These are phyloP conservation scores for Gregarina niphandrodes DNA, from an alignment of 169 alveolate species.

Conservation along the genomic window DNA sequence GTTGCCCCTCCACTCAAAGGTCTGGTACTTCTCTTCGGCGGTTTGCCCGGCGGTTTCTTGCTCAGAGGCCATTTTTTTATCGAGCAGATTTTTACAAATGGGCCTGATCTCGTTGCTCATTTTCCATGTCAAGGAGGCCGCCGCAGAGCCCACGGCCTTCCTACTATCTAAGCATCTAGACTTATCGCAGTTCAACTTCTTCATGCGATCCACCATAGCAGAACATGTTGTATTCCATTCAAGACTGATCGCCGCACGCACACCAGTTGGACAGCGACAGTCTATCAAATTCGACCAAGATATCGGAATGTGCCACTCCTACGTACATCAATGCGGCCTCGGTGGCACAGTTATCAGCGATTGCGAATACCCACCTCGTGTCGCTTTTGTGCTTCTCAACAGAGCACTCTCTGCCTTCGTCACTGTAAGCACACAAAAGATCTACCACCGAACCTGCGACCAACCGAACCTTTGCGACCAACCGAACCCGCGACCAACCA, in stretches of 20 bases:
- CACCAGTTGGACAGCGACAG: conserved; percentile 51
- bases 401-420: conserved; percentile 11
- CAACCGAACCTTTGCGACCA: no score
- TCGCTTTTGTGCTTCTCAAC: conserved; percentile 38
- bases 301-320: conserved; percentile 25
- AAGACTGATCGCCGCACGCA: conserved; percentile 43
- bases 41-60: no score
- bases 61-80: no score
- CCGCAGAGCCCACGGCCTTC: not conserved
- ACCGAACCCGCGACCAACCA: no score
- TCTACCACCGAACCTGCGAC: no score
- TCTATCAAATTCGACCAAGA: conserved; percentile 50
- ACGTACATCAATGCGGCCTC: conserved; percentile 22
- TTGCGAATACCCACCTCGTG: conserved; percentile 42
- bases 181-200: conserved; percentile 20
- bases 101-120: no score
- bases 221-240: conserved; percentile 43
- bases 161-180: conserved; percentile 21
- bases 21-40: no score
- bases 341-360: conserved; percentile 32
- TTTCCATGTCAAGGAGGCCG: no score
- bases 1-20: no score
- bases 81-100: no score
- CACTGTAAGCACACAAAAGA: not conserved
- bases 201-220: conserved; percentile 32